Base-by-base conservation (phyloP, 2,329 filamentous ascomycete species). In the Penicillium sclerotigenum region DNA sequence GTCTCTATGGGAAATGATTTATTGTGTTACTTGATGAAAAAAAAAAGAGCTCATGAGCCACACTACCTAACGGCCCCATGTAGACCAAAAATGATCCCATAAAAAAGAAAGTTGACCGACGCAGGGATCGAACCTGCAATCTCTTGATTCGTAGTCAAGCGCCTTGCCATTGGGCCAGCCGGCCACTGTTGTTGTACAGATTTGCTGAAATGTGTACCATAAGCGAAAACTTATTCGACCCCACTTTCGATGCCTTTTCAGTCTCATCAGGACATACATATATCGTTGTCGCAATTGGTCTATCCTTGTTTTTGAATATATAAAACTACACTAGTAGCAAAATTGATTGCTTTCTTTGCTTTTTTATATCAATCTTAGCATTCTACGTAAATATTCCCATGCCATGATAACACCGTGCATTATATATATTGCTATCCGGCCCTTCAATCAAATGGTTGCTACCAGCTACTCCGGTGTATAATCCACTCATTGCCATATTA, bases 101-200 rank as follows among this genome's bases (percentile, higher is more conserved):
- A 16, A 6, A 2, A n/a, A 61, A 67, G 71, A 62, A 57, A 31
- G 56, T 29, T 72, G 70, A 72, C 69, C 70, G 66, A 72, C 70
- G 70, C 69, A 71, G 70, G 70, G 63, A 47, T 78, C 74, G 75
- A 77, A 78, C 76, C 75, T 76, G 72, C 74, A 78, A 77, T 77
- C 76, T 78, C 73, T 77, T 77, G 76, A 78, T 78, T 76, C 76
- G 76, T 77, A 79, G 76, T 79, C 76, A 78, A 77, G 73, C 76
- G 75, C 76, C 75, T 78, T 79, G 71, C 76, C 76, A 77, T 77
- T 77, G 73, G 74, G 75, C 75, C 74, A 76, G 66, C 66, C 63
- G 67, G 61, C 67, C 67, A 4, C 67, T 47, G 18, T 13, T 43
- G 7, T 31, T 8, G 13, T 4, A 3, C 2, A 1, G 14, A 14